Conservation (phyloP, 306 rosid species). For the Cicer arietinum region DNA sequence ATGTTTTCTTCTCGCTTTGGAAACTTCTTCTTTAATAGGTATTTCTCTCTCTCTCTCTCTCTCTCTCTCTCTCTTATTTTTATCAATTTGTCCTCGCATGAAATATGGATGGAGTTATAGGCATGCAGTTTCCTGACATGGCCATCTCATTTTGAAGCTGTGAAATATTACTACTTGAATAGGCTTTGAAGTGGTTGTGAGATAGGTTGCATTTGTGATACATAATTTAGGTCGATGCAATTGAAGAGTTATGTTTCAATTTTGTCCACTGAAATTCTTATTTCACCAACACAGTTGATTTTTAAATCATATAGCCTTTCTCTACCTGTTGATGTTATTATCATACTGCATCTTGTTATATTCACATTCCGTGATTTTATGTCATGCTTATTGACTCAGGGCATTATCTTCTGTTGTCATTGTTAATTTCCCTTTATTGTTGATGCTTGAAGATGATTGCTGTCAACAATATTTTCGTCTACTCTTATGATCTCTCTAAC, state of each 20-base stretch:
- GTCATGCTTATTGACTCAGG: constrained; percentile 10
- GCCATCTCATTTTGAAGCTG: constrained; percentile 21
- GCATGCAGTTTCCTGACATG: constrained; percentile 38
- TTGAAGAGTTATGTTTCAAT: neutral
- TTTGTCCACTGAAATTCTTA: neutral
- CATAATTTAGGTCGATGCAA: constrained; percentile 14
- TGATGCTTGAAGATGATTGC: constrained; percentile 4
- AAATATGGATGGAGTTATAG: constrained; percentile 38
- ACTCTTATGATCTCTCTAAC: constrained; percentile 16
- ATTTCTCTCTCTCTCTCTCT: constrained; percentile 37
- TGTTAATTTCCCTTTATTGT: neutral
- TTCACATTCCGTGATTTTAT: constrained; percentile 17
- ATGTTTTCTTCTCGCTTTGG: constrained; percentile 94
- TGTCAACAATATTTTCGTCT: neutral
- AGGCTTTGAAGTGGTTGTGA: constrained; percentile 13
- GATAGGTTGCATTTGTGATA: constrained; percentile 41
- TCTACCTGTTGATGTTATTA: constrained; percentile 2
- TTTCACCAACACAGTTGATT: constrained; percentile 1
- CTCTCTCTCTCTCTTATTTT: neutral
- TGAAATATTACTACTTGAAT: constrained; percentile 20
- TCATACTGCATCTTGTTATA: constrained; percentile 16
- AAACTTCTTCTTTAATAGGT: constrained; percentile 96
- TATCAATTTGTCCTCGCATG: constrained; percentile 26
- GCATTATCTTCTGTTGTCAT: constrained; percentile 30
- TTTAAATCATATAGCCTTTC: neutral